Base-by-base conservation (phyloP, 2,329 filamentous ascomycete genomes). In the Pseudocercospora macadamiae region DNA sequence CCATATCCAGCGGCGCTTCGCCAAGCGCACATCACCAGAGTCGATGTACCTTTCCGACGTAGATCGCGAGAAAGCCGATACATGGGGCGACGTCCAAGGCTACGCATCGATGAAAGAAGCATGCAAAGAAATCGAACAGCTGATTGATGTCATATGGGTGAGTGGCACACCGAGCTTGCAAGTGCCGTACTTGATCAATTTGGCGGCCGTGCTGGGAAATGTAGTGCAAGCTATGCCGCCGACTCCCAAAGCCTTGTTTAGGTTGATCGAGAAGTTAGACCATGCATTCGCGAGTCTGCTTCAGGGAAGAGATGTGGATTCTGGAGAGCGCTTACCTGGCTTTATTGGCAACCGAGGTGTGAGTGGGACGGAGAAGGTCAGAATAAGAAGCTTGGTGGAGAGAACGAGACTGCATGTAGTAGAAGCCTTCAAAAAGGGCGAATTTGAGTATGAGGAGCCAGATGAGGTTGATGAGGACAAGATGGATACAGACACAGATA, bases 361-460 rank as follows among this genome's bases (percentile, higher is more conserved):
- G 0, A 88, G 90, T 79, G 91, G 87, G 16, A 93, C 90, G 0
- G 91, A 97, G 73, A 96, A 95, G 81, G 91, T 97, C 6, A 84
- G 93, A 37, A 89, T 93, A 64, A 89, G 90, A 70, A 90, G 90
- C 69, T 78, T 96, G 26, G 89, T 92, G 0, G 90, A 96, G 70
- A 84, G 88, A 64, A 90, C 89, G 14, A 82, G 93, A 23, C 77
- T 91, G 6, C 74, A 85, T 4, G 85, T 93, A 57, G 84, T 91
- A 1, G 86, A 90, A 59, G 82, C 86, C 14, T 82, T 91, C 79
- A 83, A 82, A 60, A 79, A 78, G 54, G 82, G 82, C 57, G 73
- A 77, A 49, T 76, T 79, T 14, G 67, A 69, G 51, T 76, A 79
- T 28, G 77, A 78, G 2, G 75, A 74, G 2, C 68, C 69, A n/a